A percentile compares a stretch with the other conserved stretches of the same genome.
Evolutionary conservation across 1,139 yeast genomes (phyloP).

Genomic region (Candida buenavistaensis): DNA sequence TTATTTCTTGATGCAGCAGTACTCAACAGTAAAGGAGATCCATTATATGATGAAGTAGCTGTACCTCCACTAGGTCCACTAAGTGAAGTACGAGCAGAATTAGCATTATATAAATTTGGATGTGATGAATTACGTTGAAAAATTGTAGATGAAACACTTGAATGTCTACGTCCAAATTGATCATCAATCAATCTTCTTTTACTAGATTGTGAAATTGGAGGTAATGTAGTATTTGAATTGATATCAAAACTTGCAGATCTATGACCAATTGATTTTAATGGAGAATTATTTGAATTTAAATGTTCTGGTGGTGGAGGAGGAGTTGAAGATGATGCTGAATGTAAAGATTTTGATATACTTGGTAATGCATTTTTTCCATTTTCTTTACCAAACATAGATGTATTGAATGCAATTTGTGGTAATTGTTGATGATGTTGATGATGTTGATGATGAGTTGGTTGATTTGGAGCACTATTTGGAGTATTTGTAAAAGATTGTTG

Average conservation of each 20-base stretch:
- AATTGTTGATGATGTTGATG: constrained; percentile 14
- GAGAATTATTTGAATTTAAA: constrained; percentile 9
- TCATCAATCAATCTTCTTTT: constrained; percentile 34
- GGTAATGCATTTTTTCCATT: constrained; percentile 12
- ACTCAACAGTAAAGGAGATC: constrained; percentile 32
- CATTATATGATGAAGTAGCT: constrained; percentile 26
- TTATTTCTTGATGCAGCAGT: constrained; percentile 35
- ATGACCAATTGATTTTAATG: constrained; percentile 9
- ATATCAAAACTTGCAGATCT: constrained; percentile 39
- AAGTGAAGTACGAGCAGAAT: constrained; percentile 6
- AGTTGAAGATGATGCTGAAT: constrained; percentile 7
- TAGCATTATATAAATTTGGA: constrained; percentile 18
- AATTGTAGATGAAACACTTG: constrained; percentile 25
- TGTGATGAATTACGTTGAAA: constrained; percentile 18
- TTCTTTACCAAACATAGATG: constrained; percentile 35
- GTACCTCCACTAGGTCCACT: constrained; percentile 11
- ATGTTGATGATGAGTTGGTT: constrained; percentile 6
- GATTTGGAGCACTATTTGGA: constrained; percentile 6
- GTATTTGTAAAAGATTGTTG: not conserved
- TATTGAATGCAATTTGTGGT: constrained; percentile 35
- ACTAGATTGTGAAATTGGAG: constrained; percentile 20
- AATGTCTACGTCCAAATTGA: constrained; percentile 26
- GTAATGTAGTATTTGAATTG: constrained; percentile 20
- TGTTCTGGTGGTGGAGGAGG: constrained; percentile 12
- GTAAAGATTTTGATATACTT: constrained; percentile 6